phyloP scores from a whole-genome alignment of 768 basidiomycete species.

The Lentinula sp. region DNA sequence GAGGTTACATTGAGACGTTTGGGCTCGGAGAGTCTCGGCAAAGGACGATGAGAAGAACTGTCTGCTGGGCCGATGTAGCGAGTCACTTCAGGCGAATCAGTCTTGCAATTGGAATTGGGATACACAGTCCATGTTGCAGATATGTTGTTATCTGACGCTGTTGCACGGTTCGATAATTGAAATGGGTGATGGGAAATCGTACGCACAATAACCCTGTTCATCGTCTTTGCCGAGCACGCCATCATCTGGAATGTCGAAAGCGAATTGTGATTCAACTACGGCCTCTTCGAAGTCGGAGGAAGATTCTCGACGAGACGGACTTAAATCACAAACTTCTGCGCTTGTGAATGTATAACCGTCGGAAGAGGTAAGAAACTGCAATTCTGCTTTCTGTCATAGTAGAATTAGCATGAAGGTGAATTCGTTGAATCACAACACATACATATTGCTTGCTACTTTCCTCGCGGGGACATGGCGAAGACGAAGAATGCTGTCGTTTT shows the following conservation, averaged over 20 bases:
- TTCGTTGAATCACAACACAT: neutral
- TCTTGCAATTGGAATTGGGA: neutral
- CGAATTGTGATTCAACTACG: neutral
- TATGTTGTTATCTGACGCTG: neutral
- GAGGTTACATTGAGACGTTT: neutral
- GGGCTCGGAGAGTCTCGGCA: neutral
- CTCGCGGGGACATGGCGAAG: neutral
- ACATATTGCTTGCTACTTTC: neutral
- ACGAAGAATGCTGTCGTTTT: conserved; percentile 2
- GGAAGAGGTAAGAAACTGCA: neutral
- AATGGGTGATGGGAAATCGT: neutral
- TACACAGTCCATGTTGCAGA: neutral
- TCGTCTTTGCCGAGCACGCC: neutral
- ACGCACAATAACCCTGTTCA: neutral
- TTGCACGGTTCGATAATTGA: neutral
- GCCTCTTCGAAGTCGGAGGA: neutral
- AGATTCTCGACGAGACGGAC: neutral
- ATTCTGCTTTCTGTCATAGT: neutral
- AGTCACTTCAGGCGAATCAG: neutral
- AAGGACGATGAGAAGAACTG: neutral
- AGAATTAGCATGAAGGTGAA: neutral
- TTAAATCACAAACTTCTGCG: neutral
- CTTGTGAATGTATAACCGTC: neutral
- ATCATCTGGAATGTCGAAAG: neutral
- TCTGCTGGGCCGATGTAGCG: neutral